Conservation (phyloP, 75 land plant genomes). For the Cupressus sempervirens region DNA sequence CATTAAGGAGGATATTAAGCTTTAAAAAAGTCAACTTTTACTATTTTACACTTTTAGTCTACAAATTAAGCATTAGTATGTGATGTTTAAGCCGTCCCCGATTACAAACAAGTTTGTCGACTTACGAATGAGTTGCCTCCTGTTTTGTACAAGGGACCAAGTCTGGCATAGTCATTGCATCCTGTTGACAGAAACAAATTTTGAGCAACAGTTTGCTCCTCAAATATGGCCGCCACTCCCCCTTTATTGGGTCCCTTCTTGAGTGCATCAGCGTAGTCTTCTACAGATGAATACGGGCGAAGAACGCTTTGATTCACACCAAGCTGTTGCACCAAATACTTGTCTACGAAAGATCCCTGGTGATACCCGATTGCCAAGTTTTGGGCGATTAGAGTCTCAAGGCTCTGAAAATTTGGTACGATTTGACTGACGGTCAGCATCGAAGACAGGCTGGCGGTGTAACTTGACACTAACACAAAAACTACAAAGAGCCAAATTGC, state of each 20-base stretch:
- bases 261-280: constrained; percentile 22
- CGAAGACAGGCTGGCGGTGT: too few relatives aligned
- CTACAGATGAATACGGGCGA: not conserved
- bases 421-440: too few relatives aligned
- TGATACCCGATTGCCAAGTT: constrained; percentile 34
- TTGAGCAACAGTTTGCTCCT: constrained; percentile 18
- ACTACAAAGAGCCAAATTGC: too few relatives aligned
- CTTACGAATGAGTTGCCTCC: constrained; percentile 24
- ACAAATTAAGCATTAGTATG: too few relatives aligned
- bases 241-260: too few relatives aligned
- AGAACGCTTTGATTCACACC: constrained; percentile 21
- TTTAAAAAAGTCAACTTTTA: too few relatives aligned
- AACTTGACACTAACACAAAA: too few relatives aligned
- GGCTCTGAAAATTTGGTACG: not conserved
- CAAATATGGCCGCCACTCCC: too few relatives aligned
- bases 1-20: too few relatives aligned
- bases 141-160: constrained; percentile 11
- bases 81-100: too few relatives aligned
- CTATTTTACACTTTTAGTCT: too few relatives aligned
- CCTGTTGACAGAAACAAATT: constrained; percentile 11
- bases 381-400: constrained; percentile 15
- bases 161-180: not conserved
- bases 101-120: not conserved
- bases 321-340: constrained; percentile 1
- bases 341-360: too few relatives aligned